These are phyloP conservation scores for Ogataea naganishii DNA, from an alignment of 805 yeast genomes.

Conservation along the genomic window DNA sequence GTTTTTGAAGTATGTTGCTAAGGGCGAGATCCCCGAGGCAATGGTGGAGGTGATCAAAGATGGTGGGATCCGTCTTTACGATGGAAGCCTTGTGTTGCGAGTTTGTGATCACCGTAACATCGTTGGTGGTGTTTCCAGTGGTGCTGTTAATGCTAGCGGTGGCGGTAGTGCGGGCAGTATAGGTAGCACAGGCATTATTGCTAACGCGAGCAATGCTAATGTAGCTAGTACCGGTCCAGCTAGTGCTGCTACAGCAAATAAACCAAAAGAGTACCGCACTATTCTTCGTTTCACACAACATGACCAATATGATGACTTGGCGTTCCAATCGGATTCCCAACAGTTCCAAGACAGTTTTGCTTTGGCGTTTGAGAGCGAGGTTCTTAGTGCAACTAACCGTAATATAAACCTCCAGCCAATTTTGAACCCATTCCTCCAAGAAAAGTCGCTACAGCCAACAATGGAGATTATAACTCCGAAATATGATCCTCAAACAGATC, in stretches of 20 bases:
- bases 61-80: conserved; percentile 75
- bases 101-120: conserved; percentile 75
- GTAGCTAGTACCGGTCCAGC: not conserved
- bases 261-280: conserved; percentile 71
- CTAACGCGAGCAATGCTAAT: too few relatives aligned
- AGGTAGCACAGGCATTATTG: too few relatives aligned
- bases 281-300: conserved; percentile 73
- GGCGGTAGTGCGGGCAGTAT: too few relatives aligned
- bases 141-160: conserved; percentile 4
- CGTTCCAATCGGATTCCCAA: conserved; percentile 71
- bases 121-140: conserved; percentile 13
- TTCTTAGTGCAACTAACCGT: conserved; percentile 68
- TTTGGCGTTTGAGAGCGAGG: conserved; percentile 80
- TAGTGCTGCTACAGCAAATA: conserved; percentile 15
- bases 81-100: conserved; percentile 81
- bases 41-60: conserved; percentile 85
- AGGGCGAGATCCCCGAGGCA: conserved; percentile 81
- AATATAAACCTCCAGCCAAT: conserved; percentile 71
- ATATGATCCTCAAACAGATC: conserved; percentile 22
- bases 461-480: conserved; percentile 32
- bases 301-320: conserved; percentile 76
- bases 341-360: conserved; percentile 76
- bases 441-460: conserved; percentile 36
- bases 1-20: conserved; percentile 69
- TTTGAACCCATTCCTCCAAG: conserved; percentile 51